Evolutionary conservation across 345 rosid genomes (phyloP).

Genomic region (Linum lewisii): DNA sequence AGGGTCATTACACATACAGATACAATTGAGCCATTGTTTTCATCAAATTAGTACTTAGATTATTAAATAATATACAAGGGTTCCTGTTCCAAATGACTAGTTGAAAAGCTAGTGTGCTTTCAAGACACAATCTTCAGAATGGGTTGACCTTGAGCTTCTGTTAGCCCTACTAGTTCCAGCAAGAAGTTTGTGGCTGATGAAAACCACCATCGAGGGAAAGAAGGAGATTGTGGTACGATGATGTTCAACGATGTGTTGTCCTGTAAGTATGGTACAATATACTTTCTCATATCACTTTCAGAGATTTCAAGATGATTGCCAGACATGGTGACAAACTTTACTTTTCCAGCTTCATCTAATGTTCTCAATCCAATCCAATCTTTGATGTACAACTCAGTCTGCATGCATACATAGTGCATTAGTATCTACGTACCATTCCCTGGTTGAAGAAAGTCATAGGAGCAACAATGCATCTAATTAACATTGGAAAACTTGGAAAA

Average conservation of each 20-base stretch:
- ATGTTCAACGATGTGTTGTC: slow-evolving; percentile 20
- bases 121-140: slow-evolving; percentile 17
- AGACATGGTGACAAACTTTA: slow-evolving; percentile 42
- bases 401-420: slow-evolving; percentile 9
- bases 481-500: not conserved
- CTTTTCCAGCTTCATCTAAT: slow-evolving; percentile 62
- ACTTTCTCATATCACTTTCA: slow-evolving; percentile 44
- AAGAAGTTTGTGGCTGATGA: slow-evolving; percentile 23
- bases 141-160: slow-evolving; percentile 22
- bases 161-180: slow-evolving; percentile 21
- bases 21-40: too few relatives aligned
- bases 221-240: slow-evolving; percentile 14
- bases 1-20: too few relatives aligned
- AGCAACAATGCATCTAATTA: not conserved
- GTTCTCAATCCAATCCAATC: slow-evolving; percentile 76
- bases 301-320: slow-evolving; percentile 59
- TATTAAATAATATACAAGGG: not conserved
- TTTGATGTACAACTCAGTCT: slow-evolving; percentile 49
- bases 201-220: slow-evolving; percentile 29
- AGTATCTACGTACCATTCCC: not conserved
- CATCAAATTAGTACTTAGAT: not conserved
- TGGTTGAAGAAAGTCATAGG: not conserved
- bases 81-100: not conserved
- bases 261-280: slow-evolving; percentile 48
- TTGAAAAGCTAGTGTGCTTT: not conserved